phyloP scores from a whole-genome alignment of 78 protist genomes.

The Corallochytrium limacisporum region DNA sequence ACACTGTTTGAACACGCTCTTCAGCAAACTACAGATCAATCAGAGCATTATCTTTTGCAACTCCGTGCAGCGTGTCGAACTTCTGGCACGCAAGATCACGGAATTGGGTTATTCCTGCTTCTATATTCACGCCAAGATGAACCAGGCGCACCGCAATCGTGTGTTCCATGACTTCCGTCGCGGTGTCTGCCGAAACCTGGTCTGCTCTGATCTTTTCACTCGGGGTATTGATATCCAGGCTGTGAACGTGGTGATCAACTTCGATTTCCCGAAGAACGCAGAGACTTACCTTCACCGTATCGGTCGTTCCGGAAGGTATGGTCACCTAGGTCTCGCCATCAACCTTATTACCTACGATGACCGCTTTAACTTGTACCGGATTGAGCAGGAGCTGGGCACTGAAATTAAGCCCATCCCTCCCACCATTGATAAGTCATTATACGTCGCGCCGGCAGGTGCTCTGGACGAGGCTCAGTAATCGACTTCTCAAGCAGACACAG shows the following conservation, averaged over 20 bases:
- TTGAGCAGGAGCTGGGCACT: slow-evolving; percentile 92
- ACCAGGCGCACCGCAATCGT: slow-evolving; percentile 85
- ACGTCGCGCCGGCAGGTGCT: slow-evolving; percentile 31
- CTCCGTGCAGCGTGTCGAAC: slow-evolving; percentile 87
- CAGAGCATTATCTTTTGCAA: slow-evolving; percentile 98
- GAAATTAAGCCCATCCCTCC: slow-evolving; percentile 93
- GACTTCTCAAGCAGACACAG: too few relatives aligned
- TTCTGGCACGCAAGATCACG: slow-evolving; percentile 80
- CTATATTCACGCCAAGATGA: slow-evolving; percentile 97
- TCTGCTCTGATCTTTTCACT: slow-evolving; percentile 86
- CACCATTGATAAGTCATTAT: slow-evolving; percentile 61
- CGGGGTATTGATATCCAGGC: slow-evolving; percentile 95
- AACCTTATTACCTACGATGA: slow-evolving; percentile 94
- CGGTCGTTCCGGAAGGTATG: slow-evolving; percentile 97
- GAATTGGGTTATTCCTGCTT: slow-evolving; percentile 90
- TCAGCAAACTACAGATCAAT: slow-evolving; percentile 87
- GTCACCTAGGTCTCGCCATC: slow-evolving; percentile 96
- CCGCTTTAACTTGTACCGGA: slow-evolving; percentile 68
- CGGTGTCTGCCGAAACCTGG: slow-evolving; percentile 92
- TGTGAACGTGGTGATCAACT: slow-evolving; percentile 98
- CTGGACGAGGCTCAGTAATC: too few relatives aligned
- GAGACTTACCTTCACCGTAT: slow-evolving; percentile 74
- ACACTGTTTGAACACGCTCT: slow-evolving; percentile 90
- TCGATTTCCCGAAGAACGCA: slow-evolving; percentile 60
- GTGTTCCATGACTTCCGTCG: slow-evolving; percentile 95